phyloP scores from a whole-genome alignment of 1,284 basidiomycete genomes.

The Pseudomicrostroma phylloplanum region DNA sequence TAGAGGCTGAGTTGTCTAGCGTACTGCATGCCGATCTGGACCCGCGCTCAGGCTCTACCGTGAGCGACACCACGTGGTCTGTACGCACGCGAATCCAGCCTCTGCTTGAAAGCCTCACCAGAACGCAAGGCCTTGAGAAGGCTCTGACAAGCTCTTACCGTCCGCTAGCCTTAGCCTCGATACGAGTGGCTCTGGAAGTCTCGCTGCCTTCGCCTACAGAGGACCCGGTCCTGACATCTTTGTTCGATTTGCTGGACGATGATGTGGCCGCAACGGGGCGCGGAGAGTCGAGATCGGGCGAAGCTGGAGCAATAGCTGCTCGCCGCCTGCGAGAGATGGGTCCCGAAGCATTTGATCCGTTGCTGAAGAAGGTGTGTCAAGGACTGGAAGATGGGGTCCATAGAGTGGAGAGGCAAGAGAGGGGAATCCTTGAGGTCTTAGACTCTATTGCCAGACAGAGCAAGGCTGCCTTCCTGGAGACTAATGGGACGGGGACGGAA shows the following conservation, averaged over 20 bases:
- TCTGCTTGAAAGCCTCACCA: neutral
- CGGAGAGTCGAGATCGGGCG: slow-evolving; percentile 7
- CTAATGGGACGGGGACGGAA: neutral
- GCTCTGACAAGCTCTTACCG: slow-evolving; percentile 1
- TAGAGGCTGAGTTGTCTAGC: slow-evolving; percentile 61
- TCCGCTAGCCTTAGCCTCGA: neutral
- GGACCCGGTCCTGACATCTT: neutral
- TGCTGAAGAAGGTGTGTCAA: slow-evolving; percentile 35
- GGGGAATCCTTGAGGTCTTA: slow-evolving; percentile 57
- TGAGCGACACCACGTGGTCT: neutral
- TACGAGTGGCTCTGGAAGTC: neutral
- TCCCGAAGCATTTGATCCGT: neutral
- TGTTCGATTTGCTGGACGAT: slow-evolving; percentile 13
- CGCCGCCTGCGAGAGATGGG: slow-evolving; percentile 64
- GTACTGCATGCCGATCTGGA: slow-evolving; percentile 66
- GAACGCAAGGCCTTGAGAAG: neutral
- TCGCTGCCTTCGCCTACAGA: neutral
- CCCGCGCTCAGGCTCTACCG: slow-evolving; percentile 21
- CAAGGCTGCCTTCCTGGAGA: neutral
- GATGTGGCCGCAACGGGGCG: slow-evolving; percentile 14
- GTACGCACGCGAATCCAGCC: neutral
- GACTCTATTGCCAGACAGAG: slow-evolving; percentile 53
- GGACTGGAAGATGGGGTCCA: slow-evolving; percentile 22
- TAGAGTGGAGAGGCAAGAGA: slow-evolving; percentile 13
- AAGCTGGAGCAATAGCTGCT: slow-evolving; percentile 11